Base-by-base conservation (phyloP, 495 filamentous ascomycete genomes). In the Amorphotheca resinae region DNA sequence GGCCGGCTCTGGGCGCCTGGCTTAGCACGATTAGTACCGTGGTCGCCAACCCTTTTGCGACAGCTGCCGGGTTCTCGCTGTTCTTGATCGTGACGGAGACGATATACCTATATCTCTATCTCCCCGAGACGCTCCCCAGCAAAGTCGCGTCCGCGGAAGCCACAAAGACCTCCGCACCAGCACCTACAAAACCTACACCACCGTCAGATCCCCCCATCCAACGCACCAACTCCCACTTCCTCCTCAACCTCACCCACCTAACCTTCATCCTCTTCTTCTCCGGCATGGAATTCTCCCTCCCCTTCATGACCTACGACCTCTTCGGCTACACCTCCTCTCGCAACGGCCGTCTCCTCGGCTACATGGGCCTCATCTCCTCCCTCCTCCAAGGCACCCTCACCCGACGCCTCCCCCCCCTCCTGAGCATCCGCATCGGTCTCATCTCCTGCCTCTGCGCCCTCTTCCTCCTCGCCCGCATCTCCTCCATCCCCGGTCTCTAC, bases 241-340 rank as follows among this genome's bases (percentile, higher is more conserved):
- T 93, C n/a, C 74, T 99, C 28, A 95, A 95, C 57, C 57, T 79
- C 5, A 76, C 87, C 0, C 91, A 99, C 58, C 76, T 99, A 55
- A 59, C 78, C 33, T 99, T 99, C 64, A 75, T 99, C 42, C 77
- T 99, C 8, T 93, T 93, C 52, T 99, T 99, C 62, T 91, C 84
- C 17, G 91, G 91, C 39, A 82, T 99, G 79, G 91, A 99, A 53
- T 96, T 95, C 58, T 84, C 79, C 1, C 77, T 99, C 0, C 87
- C 91, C 0, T 99, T 99, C 64, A 84, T 96, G 73, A 96, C 93
- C 0, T 91, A 87, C 50, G 88, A 95, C 43, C 71, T 96, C 26
- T 95, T 95, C 59, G 71, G 69, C 3, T 85, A 83, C 55, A 73
- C 74, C n/a, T 80, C 86, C 4, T 69, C 73, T 2, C 69, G 83